Conservation (phyloP, 225 moss, liverwort and hornwort species). For the Pseudisothecium myosuroides region DNA sequence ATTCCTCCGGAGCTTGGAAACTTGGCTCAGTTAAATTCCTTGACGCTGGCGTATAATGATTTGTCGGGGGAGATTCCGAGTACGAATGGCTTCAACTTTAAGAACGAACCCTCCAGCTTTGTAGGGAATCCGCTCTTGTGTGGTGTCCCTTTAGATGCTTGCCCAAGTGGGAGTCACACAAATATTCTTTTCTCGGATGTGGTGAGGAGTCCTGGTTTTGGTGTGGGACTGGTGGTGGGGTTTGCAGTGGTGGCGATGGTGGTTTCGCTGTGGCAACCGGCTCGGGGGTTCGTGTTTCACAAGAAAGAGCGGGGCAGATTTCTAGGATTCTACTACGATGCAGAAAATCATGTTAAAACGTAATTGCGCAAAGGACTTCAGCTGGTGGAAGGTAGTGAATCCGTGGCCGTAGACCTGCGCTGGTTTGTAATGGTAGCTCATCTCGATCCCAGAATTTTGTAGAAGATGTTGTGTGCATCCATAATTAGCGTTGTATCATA, state of each 20-base stretch:
- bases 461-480: neutral
- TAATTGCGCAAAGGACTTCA: neutral
- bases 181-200: neutral
- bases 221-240: neutral
- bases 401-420: neutral
- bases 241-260: neutral
- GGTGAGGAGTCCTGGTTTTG: neutral
- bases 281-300: neutral
- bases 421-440: neutral
- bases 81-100: neutral
- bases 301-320: neutral
- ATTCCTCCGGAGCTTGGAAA: slow-evolving; percentile 4
- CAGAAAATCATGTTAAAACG: neutral
- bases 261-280: neutral
- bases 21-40: neutral
- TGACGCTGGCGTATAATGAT: neutral
- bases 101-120: neutral
- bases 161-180: neutral
- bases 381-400: neutral
- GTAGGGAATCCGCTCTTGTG: neutral
- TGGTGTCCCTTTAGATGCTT: neutral
- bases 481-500: neutral
- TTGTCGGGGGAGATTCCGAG: neutral
- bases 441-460: neutral
- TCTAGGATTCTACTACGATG: neutral